Evolutionary conservation across 768 basidiomycete genomes (phyloP).

Genomic region (Boletus insuetus): DNA sequence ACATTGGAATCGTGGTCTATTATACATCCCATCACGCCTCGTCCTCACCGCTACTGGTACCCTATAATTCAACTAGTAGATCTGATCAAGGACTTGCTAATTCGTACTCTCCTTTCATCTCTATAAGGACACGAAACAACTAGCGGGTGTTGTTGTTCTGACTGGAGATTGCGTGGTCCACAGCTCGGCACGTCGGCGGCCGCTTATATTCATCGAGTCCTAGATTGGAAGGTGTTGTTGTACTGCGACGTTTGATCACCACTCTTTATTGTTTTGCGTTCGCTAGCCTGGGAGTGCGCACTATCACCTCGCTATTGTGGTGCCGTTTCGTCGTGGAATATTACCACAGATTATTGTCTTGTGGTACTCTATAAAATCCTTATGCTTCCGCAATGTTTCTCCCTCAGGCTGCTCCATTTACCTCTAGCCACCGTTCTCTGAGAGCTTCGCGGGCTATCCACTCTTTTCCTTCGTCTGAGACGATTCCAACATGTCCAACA

Average conservation of each 20-base stretch:
- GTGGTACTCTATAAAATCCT: conserved; percentile 17
- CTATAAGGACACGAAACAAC: neutral
- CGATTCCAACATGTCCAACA: conserved; percentile 9
- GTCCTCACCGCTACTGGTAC: too few relatives aligned
- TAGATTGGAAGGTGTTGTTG: conserved; percentile 25
- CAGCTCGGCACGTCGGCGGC: too few relatives aligned
- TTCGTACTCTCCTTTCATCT: too few relatives aligned
- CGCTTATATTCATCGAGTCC: conserved; percentile 10
- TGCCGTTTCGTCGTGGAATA: neutral
- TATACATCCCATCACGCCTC: too few relatives aligned
- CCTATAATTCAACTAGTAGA: too few relatives aligned
- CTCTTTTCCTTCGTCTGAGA: conserved; percentile 30
- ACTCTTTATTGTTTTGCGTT: conserved; percentile 15
- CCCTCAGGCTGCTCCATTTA: neutral
- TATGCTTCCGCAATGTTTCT: neutral
- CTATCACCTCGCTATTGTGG: neutral
- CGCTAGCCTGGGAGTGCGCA: neutral
- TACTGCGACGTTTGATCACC: conserved; percentile 6
- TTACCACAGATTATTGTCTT: conserved; percentile 15
- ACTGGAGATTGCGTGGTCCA: neutral
- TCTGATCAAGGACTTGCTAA: too few relatives aligned
- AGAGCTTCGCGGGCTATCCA: conserved; percentile 20
- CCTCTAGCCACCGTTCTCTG: conserved; percentile 19
- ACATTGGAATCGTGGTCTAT: too few relatives aligned
- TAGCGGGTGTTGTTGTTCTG: neutral